These are phyloP conservation scores for Lanmaoa pseudosensibilis DNA, from an alignment of 768 basidiomycete genomes.

Conservation along the genomic window DNA sequence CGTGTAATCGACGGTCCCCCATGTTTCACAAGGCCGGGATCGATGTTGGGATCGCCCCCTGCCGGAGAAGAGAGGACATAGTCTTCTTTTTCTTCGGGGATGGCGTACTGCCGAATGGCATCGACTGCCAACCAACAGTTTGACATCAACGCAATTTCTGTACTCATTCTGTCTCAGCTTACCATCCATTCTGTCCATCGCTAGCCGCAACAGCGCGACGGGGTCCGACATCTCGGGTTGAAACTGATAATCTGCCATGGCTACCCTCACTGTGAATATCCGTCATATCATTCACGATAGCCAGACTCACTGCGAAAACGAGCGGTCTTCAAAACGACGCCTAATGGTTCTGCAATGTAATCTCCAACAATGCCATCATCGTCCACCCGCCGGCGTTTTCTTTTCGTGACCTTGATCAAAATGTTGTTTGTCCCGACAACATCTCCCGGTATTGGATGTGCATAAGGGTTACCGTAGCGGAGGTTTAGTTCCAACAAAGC, in stretches of 20 bases:
- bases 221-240: constrained; percentile 73
- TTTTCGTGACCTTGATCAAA: constrained; percentile 79
- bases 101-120: constrained; percentile 64
- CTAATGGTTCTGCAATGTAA: constrained; percentile 72
- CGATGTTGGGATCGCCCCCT: constrained; percentile 46
- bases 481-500: constrained; percentile 75
- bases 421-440: constrained; percentile 76
- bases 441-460: constrained; percentile 84
- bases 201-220: constrained; percentile 61
- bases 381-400: constrained; percentile 50
- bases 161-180: constrained; percentile 16
- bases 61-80: constrained; percentile 41
- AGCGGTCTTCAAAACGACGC: constrained; percentile 76
- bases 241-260: constrained; percentile 94
- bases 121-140: constrained; percentile 51
- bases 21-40: constrained; percentile 42
- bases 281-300: neutral
- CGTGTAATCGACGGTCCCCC: constrained; percentile 26
- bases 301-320: constrained; percentile 80
- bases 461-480: constrained; percentile 70
- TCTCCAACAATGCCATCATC: constrained; percentile 49
- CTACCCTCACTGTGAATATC: constrained; percentile 42
- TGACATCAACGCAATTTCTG: neutral
- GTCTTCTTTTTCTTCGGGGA: constrained; percentile 69
- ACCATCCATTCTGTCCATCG: constrained; percentile 87